phyloP scores from a whole-genome alignment of 2,329 filamentous ascomycete genomes.

The Sporothrix sp. region DNA sequence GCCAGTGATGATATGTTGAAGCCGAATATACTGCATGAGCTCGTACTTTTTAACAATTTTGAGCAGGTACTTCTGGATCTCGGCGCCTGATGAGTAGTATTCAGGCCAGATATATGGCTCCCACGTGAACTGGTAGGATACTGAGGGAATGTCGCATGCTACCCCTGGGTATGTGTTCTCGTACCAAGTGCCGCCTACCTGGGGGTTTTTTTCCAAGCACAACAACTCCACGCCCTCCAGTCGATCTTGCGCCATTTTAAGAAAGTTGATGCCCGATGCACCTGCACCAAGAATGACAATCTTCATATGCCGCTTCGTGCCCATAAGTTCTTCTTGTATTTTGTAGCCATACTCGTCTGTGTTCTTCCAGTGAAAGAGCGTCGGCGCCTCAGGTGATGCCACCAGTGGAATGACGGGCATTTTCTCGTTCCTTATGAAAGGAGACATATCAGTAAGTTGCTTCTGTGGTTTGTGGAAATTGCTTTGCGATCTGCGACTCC shows the following conservation, averaged over 20 bases:
- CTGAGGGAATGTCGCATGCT: slow-evolving; percentile 38
- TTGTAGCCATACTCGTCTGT: background rate
- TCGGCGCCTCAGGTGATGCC: background rate
- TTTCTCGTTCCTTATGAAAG: background rate
- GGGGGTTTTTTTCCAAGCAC: slow-evolving; percentile 17
- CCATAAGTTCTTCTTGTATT: slow-evolving; percentile 1
- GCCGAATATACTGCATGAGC: background rate
- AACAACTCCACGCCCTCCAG: slow-evolving; percentile 23
- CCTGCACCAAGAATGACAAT: background rate
- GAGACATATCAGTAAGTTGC: slow-evolving; percentile 3
- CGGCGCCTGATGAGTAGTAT: slow-evolving; percentile 20
- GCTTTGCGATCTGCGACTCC: too few species aligned
- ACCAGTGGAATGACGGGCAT: background rate
- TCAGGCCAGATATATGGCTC: slow-evolving; percentile 23
- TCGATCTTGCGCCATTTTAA: background rate
- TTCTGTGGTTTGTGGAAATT: too few species aligned
- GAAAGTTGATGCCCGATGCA: slow-evolving; percentile 4
- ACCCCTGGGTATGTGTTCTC: slow-evolving; percentile 15
- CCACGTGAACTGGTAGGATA: slow-evolving; percentile 28
- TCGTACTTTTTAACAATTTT: slow-evolving; percentile 20
- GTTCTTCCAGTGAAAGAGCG: background rate
- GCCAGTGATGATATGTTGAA: background rate
- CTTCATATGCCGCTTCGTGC: slow-evolving; percentile 1
- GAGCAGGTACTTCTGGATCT: slow-evolving; percentile 23
- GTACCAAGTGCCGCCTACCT: slow-evolving; percentile 12